phyloP scores from a whole-genome alignment of 352 stramenopile genomes.

The Phytophthora citricola region DNA sequence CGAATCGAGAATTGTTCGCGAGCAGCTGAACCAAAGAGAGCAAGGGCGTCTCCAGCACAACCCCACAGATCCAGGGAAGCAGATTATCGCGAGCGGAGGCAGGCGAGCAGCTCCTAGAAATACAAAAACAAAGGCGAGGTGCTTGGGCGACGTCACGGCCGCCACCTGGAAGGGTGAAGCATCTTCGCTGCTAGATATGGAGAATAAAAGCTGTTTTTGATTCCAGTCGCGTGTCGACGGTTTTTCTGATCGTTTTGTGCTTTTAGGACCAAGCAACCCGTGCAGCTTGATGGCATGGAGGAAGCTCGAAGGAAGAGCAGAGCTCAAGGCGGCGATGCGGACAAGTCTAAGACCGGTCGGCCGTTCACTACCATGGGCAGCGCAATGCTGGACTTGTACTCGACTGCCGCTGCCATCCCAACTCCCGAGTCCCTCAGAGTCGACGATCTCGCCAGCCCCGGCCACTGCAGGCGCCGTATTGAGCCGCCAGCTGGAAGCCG shows the following conservation, averaged over 20 bases:
- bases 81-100: conserved; percentile 9
- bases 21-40: conserved; percentile 11
- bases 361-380: conserved; percentile 51
- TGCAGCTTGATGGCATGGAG: no score
- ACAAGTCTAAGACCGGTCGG: conserved; percentile 5
- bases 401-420: conserved; percentile 6
- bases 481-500: neutral
- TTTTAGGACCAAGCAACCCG: no score
- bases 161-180: neutral
- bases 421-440: conserved; percentile 11
- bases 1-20: neutral
- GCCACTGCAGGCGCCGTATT: conserved; percentile 7
- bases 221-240: conserved; percentile 11
- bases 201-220: conserved; percentile 29
- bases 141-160: conserved; percentile 12
- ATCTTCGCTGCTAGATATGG: conserved; percentile 30
- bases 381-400: conserved; percentile 19
- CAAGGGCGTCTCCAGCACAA: conserved; percentile 4
- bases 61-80: conserved; percentile 14
- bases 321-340: no score
- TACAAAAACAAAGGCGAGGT: conserved; percentile 28
- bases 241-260: conserved; percentile 8
- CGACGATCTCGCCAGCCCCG: conserved; percentile 8
- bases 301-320: no score
- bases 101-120: conserved; percentile 36